phyloP scores from a whole-genome alignment of 129 eudicot genomes.

The Helianthus annuus region DNA sequence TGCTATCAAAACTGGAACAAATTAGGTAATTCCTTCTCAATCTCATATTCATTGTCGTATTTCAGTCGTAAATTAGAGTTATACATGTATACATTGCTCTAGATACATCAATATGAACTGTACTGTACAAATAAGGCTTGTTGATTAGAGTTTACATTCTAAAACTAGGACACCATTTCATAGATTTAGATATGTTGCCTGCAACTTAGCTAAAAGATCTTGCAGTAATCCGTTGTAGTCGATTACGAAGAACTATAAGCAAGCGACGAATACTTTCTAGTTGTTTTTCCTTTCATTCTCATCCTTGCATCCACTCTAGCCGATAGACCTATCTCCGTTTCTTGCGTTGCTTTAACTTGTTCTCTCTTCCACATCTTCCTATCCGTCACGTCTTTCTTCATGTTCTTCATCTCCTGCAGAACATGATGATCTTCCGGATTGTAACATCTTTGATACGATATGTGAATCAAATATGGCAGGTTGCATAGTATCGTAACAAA shows the following conservation, averaged over 20 bases:
- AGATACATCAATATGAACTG: background rate
- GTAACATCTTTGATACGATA: slow-evolving; percentile 48
- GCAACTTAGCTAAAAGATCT: slow-evolving; percentile 1
- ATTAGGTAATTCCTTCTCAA: background rate
- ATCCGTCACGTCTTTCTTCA: slow-evolving; percentile 46
- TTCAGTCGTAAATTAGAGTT: background rate
- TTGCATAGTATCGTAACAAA: slow-evolving; percentile 50
- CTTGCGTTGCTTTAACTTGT: slow-evolving; percentile 42
- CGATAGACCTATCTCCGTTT: slow-evolving; percentile 60
- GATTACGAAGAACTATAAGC: slow-evolving; percentile 21
- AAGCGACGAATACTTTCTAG: slow-evolving; percentile 39
- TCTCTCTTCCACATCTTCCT: slow-evolving; percentile 60
- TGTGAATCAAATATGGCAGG: slow-evolving; percentile 49
- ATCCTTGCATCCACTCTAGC: slow-evolving; percentile 76
- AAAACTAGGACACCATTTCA: background rate
- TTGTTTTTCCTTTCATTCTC: slow-evolving; percentile 43
- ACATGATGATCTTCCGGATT: slow-evolving; percentile 70
- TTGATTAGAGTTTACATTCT: background rate
- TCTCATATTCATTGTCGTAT: background rate
- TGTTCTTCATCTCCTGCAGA: slow-evolving; percentile 58
- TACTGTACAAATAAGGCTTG: background rate
- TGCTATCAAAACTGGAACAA: background rate
- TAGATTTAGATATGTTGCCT: background rate
- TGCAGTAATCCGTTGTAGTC: background rate
- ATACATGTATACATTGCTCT: slow-evolving; percentile 2